These are phyloP conservation scores for Candida sp. DNA, from an alignment of 1,139 yeast genomes.

Conservation along the genomic window DNA sequence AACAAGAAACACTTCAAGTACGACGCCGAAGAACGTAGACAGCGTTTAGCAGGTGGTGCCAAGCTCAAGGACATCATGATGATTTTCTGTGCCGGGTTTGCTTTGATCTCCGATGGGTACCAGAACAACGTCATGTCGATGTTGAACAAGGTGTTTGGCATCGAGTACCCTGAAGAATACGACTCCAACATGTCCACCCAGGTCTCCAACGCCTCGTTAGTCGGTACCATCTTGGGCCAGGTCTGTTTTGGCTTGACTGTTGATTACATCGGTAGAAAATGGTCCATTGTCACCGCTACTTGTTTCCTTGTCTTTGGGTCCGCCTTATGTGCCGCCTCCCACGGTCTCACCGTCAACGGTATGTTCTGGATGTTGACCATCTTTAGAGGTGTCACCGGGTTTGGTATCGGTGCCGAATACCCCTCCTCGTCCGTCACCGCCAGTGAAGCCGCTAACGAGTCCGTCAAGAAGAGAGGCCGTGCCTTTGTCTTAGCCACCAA, in stretches of 20 bases:
- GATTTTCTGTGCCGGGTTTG: constrained; percentile 52
- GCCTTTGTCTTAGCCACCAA: constrained; percentile 70
- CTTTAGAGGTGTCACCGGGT: constrained; percentile 70
- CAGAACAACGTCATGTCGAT: constrained; percentile 56
- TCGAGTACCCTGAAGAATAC: constrained; percentile 34
- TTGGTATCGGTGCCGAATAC: constrained; percentile 81
- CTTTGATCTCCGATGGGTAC: constrained; percentile 57
- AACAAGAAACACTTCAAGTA: constrained; percentile 27
- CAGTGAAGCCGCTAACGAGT: constrained; percentile 73
- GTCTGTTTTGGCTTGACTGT: constrained; percentile 47
- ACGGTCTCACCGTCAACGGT: constrained; percentile 43
- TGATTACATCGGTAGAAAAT: constrained; percentile 52
- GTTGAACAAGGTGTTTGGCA: constrained; percentile 42
- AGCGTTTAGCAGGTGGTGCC: constrained; percentile 33
- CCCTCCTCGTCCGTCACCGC: constrained; percentile 74
- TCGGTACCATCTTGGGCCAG: constrained; percentile 55
- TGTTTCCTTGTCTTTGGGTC: constrained; percentile 48
- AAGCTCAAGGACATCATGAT: constrained; percentile 34
- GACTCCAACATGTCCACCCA: constrained; percentile 43
- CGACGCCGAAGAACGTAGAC: constrained; percentile 35
- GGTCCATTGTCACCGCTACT: constrained; percentile 51
- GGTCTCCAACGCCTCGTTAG: constrained; percentile 53
- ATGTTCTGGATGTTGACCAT: constrained; percentile 76
- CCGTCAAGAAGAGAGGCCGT: constrained; percentile 64
- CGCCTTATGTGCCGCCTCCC: constrained; percentile 52